Conservation (phyloP, 75 land plant genomes). For the Pseudotsuga menziesii region DNA sequence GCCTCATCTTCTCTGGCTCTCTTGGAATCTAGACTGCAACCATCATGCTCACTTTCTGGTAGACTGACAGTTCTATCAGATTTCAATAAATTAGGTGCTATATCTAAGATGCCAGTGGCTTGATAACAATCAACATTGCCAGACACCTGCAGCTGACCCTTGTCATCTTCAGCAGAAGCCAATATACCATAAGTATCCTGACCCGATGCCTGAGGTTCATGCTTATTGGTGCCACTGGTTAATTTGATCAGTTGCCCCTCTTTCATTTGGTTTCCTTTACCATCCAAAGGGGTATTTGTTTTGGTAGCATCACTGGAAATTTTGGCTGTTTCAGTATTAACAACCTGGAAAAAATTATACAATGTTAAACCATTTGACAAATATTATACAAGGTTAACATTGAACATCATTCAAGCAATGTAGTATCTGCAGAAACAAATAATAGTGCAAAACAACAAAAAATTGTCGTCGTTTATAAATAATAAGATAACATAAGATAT, state of each 20-base stretch:
- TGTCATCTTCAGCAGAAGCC: slow-evolving; percentile 1
- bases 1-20: slow-evolving; percentile 10
- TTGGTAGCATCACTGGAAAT: not conserved
- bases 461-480: not conserved
- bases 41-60: slow-evolving; percentile 13
- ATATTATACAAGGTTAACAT: not conserved
- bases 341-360: slow-evolving; percentile 7
- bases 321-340: not conserved
- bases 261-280: slow-evolving; percentile 2
- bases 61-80: slow-evolving; percentile 1
- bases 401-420: not conserved
- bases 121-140: slow-evolving; percentile 5
- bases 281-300: slow-evolving; percentile 1
- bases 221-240: not conserved
- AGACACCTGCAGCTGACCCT: not conserved
- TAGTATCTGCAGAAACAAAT: not conserved
- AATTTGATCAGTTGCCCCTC: not conserved
- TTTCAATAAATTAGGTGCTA: not conserved
- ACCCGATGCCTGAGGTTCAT: slow-evolving; percentile 4
- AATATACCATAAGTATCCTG: slow-evolving; percentile 6
- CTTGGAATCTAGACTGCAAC: slow-evolving; percentile 9
- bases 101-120: slow-evolving; percentile 6
- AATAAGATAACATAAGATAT: no score
- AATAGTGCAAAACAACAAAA: not conserved
- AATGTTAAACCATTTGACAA: not conserved